Percentiles rank a stretch among this genome's conserved stretches.
These are phyloP conservation scores for Penicillium sp. DNA, from an alignment of 2,329 filamentous ascomycete genomes.

Conservation along the genomic window DNA sequence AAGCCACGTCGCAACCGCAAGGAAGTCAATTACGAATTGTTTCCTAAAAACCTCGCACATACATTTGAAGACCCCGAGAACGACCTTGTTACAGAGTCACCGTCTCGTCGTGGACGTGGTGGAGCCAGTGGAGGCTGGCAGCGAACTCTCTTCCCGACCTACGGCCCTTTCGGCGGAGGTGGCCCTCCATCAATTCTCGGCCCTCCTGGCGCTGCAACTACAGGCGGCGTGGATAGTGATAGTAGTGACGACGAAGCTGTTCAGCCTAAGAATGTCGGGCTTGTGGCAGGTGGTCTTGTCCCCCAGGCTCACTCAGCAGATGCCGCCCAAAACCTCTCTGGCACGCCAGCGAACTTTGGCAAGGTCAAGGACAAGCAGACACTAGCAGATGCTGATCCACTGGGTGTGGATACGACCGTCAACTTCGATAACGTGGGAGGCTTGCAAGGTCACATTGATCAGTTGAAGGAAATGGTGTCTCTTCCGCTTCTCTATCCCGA, in stretches of 20 bases:
- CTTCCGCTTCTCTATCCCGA: conserved; percentile 91
- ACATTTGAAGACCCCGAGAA: conserved; percentile 71
- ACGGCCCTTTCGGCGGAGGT: conserved; percentile 83
- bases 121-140: conserved; percentile 60
- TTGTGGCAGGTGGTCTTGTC: conserved; percentile 52
- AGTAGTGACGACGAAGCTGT: conserved; percentile 90
- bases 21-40: conserved; percentile 78
- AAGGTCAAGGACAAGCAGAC: conserved; percentile 91
- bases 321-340: conserved; percentile 50
- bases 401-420: conserved; percentile 87
- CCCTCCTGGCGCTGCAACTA: conserved; percentile 63
- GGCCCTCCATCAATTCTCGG: conserved; percentile 65
- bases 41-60: conserved; percentile 63
- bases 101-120: conserved; percentile 61
- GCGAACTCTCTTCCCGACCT: conserved; percentile 78
- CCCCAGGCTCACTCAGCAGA: conserved; percentile 52
- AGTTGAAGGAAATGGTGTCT: conserved; percentile 97
- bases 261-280: conserved; percentile 54
- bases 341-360: conserved; percentile 74
- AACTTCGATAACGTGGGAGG: conserved; percentile 94
- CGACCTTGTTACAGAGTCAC: conserved; percentile 57
- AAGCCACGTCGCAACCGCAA: conserved; percentile 54
- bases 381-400: conserved; percentile 85
- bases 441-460: conserved; percentile 86
- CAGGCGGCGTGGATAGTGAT: conserved; percentile 81